phyloP scores from a whole-genome alignment of 805 yeast genomes.

The Wickerhamomyces chambardii region DNA sequence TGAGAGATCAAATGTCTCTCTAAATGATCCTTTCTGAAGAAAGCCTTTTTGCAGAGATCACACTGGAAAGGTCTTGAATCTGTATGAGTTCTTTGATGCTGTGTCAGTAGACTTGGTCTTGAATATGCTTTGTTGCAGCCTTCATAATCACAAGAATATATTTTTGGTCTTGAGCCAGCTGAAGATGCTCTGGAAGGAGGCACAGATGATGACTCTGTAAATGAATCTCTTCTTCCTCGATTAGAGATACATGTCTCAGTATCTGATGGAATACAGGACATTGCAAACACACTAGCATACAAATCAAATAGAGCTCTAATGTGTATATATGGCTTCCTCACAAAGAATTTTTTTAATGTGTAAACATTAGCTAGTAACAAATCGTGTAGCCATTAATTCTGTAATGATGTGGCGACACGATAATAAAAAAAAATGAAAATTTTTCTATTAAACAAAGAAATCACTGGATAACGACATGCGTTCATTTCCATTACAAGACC shows the following conservation, averaged over 20 bases:
- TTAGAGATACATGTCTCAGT: neutral
- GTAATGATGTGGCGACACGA: too few species aligned
- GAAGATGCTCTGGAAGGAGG: constrained; percentile 11
- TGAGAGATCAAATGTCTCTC: constrained; percentile 69
- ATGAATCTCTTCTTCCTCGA: constrained; percentile 1
- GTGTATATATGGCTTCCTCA: too few species aligned
- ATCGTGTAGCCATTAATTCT: too few species aligned
- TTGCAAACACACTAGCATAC: too few species aligned
- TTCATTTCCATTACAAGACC: too few species aligned
- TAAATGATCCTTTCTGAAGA: constrained; percentile 73
- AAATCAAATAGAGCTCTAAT: too few species aligned
- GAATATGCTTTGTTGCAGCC: constrained; percentile 73
- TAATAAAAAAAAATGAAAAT: too few species aligned
- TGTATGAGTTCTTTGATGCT: constrained; percentile 72
- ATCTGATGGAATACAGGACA: neutral
- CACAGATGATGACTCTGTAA: constrained; percentile 3
- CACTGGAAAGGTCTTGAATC: constrained; percentile 76
- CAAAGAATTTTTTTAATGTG: too few species aligned
- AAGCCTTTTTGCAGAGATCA: constrained; percentile 51
- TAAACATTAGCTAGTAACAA: too few species aligned
- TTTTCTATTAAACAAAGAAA: too few species aligned
- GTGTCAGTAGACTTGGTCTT: constrained; percentile 75
- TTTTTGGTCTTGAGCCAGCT: constrained; percentile 42
- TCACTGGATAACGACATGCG: too few species aligned
- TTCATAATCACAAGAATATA: constrained; percentile 50